Base-by-base conservation (phyloP, 805 yeast genomes). In the Starmera quercuum region DNA sequence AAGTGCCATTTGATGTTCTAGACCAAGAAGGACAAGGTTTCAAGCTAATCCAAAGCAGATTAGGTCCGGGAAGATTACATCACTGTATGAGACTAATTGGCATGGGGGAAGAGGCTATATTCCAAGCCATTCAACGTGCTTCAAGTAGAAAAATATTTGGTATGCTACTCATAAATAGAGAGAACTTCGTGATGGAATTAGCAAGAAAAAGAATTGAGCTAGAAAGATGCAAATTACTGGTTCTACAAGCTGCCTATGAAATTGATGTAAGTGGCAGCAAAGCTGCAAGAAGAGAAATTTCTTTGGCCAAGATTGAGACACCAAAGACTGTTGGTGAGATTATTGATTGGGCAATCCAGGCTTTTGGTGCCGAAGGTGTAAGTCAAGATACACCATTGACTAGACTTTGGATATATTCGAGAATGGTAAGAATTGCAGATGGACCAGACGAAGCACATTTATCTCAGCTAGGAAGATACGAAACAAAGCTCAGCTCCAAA, bases 351-450 rank as follows among this genome's bases (percentile, higher is more conserved):
- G 71, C 77, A 21, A 68, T 78, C 34, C 83, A 76, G 49, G 66
- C 73, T 50, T 71, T 60, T 56, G 84, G 83, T 12, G 83, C 78
- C 19, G 80, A 72, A 48, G 83, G 83, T 35, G 68, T 76, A 8
- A 67, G 74, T 27, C 76, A 74, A 50, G 83, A 77, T 41, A 68
- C 76, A 8, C 75, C 71, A 33, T 58, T 78, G 49, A 75, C 82
- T 2, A 53, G 67, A 37, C 53, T 67, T 53, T 78, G 68, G 55
- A 71, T 73, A 17, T 53, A 54, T 36, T 59, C 68, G 30, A 63
- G 83, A 50, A 73, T 77, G n/a, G n/a, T n/a, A n/a, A n/a, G n/a
- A n/a, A n/a, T n/a, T n/a, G n/a, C n/a, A n/a, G n/a, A n/a, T n/a
- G n/a, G n/a, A n/a, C n/a, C n/a, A n/a, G n/a, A n/a, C n/a, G n/a